Base-by-base conservation (phyloP, 176 grass and related monocot species). In the Eragrostis nindensis region DNA sequence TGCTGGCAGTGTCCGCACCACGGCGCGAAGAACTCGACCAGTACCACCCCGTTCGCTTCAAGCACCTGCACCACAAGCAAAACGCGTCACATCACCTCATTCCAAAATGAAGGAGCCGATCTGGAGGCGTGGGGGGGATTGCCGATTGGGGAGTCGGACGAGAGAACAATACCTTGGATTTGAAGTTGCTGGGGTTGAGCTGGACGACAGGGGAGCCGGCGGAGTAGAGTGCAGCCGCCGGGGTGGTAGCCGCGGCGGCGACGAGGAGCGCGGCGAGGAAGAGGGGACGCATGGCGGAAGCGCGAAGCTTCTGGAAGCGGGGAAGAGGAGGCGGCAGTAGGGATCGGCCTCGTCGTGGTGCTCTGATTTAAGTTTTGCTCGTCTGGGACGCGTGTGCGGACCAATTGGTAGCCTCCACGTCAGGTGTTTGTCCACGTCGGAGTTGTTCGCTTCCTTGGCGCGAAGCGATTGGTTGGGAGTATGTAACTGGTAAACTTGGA, bases 1-100 rank as follows among this genome's bases (percentile, higher is more conserved):
- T 94, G 93, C 86, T 99, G 84, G 70, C 97, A 99, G 91, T 99
- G 97, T 7, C 97, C 97, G 62, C 97, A 99, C 97, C 93, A 99
- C 45, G 97, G 97, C 61, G 97, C 97, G 69, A 90, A 96, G 87
- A 99, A 99, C 73, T 99, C 97, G 41, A 99, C 97, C 89, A 99
- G 81, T 47, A 99, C 97, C 72, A 99, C 72, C 48, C 97, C 88
- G 57, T 96, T 99, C 64, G 97, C 80, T 29, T 92, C 86, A 86
- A 99, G 73, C 46, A 99, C 93, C 97, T 99, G 87, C 79, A 74
- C 22, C 40, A 67, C 80, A 76, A 82, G 2, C 14, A 21, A 90
- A 75, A 47, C 26, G 11, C 2, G 12, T 1, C 77, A 82, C 22
- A 7, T 42, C 56, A 7, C 56, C 65, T 24, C 45, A 46, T 24